Evolutionary conservation across 176 grass and related monocot genomes (phyloP).

Genomic region (sorghum (Sorghum bicolor)): DNA sequence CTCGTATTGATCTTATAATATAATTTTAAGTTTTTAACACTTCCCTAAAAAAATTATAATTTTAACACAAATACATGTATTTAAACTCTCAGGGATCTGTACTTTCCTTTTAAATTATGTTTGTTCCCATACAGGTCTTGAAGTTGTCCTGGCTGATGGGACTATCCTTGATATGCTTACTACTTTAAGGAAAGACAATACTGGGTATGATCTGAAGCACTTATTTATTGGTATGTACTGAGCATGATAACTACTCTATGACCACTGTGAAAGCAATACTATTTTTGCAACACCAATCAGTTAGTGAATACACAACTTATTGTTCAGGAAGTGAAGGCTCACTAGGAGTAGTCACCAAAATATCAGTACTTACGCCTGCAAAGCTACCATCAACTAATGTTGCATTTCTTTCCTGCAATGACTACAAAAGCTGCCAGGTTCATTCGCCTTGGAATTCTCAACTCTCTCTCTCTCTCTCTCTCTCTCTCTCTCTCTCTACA

Average conservation of each 20-base stretch:
- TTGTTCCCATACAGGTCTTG: conserved; percentile 58
- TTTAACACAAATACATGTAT: background rate
- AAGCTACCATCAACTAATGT: conserved; percentile 82
- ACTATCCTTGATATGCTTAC: conserved; percentile 95
- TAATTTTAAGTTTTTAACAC: too few species aligned
- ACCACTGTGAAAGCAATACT: background rate
- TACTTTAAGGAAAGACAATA: conserved; percentile 95
- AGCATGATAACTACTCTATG: background rate
- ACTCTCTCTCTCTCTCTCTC: too few species aligned
- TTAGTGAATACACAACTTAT: conserved; percentile 41
- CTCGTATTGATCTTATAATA: conserved; percentile 5
- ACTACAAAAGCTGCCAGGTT: conserved; percentile 92
- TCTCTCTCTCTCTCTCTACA: too few species aligned
- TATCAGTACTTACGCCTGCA: conserved; percentile 84
- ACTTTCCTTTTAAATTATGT: conserved; percentile 12
- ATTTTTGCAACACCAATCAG: background rate
- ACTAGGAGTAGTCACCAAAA: conserved; percentile 85
- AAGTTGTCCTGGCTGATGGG: conserved; percentile 88
- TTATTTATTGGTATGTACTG: conserved; percentile 70
- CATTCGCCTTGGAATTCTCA: background rate
- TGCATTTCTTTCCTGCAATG: conserved; percentile 91
- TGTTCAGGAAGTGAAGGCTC: conserved; percentile 92
- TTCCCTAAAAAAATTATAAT: too few species aligned
- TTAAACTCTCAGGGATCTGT: background rate
- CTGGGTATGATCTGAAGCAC: conserved; percentile 95